Evolutionary conservation across 495 filamentous ascomycete species (phyloP).

Genomic region (Pyronema omphalodes): DNA sequence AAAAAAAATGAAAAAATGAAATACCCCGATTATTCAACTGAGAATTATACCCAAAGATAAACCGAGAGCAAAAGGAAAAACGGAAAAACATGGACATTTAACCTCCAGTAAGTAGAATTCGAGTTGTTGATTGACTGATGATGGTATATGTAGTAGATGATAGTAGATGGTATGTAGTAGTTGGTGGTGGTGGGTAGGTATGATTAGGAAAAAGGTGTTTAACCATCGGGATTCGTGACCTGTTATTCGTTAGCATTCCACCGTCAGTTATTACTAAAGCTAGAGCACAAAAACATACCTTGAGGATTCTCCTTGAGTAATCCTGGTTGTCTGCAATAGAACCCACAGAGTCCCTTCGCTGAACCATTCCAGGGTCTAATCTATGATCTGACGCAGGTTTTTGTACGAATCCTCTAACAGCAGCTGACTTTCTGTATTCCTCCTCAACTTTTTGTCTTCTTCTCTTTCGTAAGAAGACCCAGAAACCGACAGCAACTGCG

Average conservation of each 20-base stretch:
- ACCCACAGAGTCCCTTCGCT: conserved; percentile 80
- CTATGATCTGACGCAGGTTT: conserved; percentile 50
- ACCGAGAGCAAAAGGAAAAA: no score
- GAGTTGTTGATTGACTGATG: no score
- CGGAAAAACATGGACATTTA: no score
- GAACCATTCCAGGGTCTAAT: conserved; percentile 73
- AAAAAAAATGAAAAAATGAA: no score
- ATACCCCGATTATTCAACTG: no score
- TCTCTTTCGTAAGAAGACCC: conserved; percentile 59
- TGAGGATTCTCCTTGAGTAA: conserved; percentile 87
- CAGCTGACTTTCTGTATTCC: conserved; percentile 57
- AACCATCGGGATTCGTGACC: conserved; percentile 24
- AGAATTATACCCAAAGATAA: no score
- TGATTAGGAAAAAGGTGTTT: neutral
- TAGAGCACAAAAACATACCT: conserved; percentile 34
- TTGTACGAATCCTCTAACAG: conserved; percentile 46
- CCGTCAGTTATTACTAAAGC: neutral
- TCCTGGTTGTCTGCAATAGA: conserved; percentile 97
- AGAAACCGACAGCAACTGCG: conserved; percentile 45
- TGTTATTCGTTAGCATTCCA: conserved; percentile 5
- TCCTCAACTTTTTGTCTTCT: conserved; percentile 56
- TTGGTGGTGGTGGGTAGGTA: no score
- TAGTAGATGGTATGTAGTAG: no score
- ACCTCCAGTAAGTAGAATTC: no score
- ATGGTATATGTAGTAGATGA: no score